Conservation (phyloP, 2,329 filamentous ascomycete genomes). For the Colletotrichum sp. region DNA sequence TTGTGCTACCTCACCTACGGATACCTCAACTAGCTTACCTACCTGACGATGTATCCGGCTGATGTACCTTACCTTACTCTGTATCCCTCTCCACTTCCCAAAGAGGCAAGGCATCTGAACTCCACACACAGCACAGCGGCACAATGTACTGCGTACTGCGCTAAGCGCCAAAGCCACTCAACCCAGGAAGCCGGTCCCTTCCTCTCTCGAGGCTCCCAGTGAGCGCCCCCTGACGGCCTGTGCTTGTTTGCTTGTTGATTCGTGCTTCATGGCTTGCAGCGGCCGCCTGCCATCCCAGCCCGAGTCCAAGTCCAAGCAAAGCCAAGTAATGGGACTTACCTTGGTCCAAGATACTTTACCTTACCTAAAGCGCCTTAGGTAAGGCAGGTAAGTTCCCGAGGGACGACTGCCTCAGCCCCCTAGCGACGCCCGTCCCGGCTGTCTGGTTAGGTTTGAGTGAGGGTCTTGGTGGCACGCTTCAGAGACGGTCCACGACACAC, state of each 20-base stretch:
- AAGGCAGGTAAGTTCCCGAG: neutral
- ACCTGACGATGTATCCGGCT: neutral
- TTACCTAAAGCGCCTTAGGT: neutral
- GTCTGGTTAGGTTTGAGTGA: neutral
- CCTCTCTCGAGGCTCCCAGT: neutral
- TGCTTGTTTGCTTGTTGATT: neutral
- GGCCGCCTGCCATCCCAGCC: conserved; percentile 9
- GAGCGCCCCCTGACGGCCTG: conserved; percentile 2
- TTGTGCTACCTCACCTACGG: neutral
- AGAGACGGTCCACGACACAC: neutral
- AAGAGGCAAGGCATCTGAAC: neutral
- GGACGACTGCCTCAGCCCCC: neutral
- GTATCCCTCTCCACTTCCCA: neutral
- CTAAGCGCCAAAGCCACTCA: conserved; percentile 8
- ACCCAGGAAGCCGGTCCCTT: conserved; percentile 3
- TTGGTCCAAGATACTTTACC: neutral
- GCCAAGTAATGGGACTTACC: neutral
- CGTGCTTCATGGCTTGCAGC: neutral
- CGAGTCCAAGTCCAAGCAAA: neutral
- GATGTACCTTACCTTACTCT: no score
- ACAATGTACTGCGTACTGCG: neutral
- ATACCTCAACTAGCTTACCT: neutral
- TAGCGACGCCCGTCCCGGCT: neutral
- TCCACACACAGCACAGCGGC: neutral
- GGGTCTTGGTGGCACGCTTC: neutral